Evolutionary conservation across 2,329 filamentous ascomycete species (phyloP), one percentile per base, ranked within the genome.

Genomic region (Dothistroma septosporum): DNA sequence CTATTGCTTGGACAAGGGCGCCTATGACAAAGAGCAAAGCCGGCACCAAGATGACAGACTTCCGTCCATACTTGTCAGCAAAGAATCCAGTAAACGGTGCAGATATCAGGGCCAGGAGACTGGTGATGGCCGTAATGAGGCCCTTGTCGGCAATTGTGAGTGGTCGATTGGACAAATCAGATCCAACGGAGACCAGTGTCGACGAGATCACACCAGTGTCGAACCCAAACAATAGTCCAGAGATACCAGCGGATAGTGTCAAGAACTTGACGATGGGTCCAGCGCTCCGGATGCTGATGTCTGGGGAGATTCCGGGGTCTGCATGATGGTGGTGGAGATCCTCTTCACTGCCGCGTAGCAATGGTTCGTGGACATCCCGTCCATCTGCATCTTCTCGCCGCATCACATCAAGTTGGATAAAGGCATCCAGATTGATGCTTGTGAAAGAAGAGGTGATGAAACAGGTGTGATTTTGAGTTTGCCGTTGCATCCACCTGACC

Each of bases 21-120:
- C 90, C 90, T 3, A 81, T 65, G 3, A 89, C 76, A 73, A 92
- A 93, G 12, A 92, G 82, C 0, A 83, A 64, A 67, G 89, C 87
- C 24, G 87, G 86, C 32, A 76, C 72, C 19, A 81, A 66, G 33
- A 83, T 81, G 22, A 82, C 76, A 16, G 69, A 75, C 58, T 76
- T 79, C 32, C 81, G 75, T 37, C 81, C 81, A 55, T 78, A 68
- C 48, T 69, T 75, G 61, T 83, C 81, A 0, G 79, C 83, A 62
- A 85, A 68, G 10, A 83, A 60, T 19, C 67, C 67, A 12, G 67
- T 66, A 8, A 48, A 57, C 1, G 64, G 64, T 19, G 81, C 83
- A 1, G 80, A 81, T 33, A 86, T 66, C 6, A 87, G 76, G 1
- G 84, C 84, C 66, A 84, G 81, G 35, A 86, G 73, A 37, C 81